These are phyloP conservation scores for Skeletonema tropicum DNA, from an alignment of 108 stramenopile genomes.

Conservation along the genomic window DNA sequence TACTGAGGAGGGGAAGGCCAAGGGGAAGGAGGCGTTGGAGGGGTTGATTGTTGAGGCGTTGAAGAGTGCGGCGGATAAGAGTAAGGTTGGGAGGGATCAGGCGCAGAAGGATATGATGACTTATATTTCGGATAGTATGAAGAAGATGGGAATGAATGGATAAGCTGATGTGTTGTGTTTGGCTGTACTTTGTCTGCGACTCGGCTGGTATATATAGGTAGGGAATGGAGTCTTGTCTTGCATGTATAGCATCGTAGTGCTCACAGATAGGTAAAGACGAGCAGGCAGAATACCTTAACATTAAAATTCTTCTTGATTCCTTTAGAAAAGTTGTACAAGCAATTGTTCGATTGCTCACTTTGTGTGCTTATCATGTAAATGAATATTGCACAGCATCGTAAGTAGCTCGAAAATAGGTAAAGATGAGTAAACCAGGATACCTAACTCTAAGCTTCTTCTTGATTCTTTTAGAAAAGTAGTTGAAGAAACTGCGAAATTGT, in stretches of 20 bases:
- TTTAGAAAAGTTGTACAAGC: too few relatives aligned
- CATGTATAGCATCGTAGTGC: too few relatives aligned
- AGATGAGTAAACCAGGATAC: too few relatives aligned
- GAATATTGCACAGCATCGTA: not conserved
- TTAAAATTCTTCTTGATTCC: too few relatives aligned
- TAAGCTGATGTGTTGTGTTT: not conserved
- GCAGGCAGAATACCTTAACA: too few relatives aligned
- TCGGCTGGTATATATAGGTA: not conserved
- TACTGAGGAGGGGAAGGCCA: conserved; percentile 75
- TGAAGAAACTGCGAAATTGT: too few relatives aligned
- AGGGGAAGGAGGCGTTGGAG: conserved; percentile 66
- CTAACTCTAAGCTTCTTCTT: too few relatives aligned
- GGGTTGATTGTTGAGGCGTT: conserved; percentile 61
- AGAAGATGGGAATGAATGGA: conserved; percentile 47
- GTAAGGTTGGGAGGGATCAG: conserved; percentile 60
- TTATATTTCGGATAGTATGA: conserved; percentile 70
- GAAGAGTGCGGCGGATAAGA: conserved; percentile 56
- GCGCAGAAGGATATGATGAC: conserved; percentile 87
- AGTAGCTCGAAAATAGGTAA: too few relatives aligned
- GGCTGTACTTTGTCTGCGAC: not conserved
- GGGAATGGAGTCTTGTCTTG: not conserved
- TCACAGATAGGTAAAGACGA: too few relatives aligned
- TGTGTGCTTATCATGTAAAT: too few relatives aligned
- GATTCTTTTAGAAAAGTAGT: too few relatives aligned
- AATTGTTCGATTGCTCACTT: too few relatives aligned